Base-by-base conservation (phyloP, 768 basidiomycete species). In the Mycena albidolilacea region DNA sequence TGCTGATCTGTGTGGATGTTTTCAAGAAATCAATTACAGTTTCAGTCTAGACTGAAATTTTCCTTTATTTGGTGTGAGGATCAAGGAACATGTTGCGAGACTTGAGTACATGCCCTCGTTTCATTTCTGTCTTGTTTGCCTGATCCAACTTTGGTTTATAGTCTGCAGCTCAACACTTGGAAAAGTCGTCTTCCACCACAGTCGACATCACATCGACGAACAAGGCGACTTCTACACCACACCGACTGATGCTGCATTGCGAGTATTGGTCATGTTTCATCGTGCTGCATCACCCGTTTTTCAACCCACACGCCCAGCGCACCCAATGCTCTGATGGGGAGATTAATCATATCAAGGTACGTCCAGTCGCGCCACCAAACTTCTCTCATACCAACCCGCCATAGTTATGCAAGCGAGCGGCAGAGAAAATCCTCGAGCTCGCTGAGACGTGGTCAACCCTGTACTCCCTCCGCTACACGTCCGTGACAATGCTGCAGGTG, bases 221-320 rank as follows among this genome's bases (percentile, higher is more conserved):
- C 73, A 77, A 41, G 74, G 76, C 19, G 74, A 39, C 79, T 14
- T 74, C 76, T 7, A 75, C 82, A 76, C 23, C 83, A 80, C 72
- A 77, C 77, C n/a, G 68, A 50, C 76, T 85, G 37, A 81, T 81
- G 77, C 76, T 86, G 58, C 83, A 85, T 66, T 72, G 79, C 59
- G 70, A 77, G 43, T 84, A 82, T 67, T 81, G 82, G 78, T 85
- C 83, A 80, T 72, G 80, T 38, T 76, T 80, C 41, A 84, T 85
- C 37, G 77, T 85, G 12, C 81, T 86, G 0, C 83, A 85, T 63
- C 81, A 84, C 12, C 85, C 84, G 2, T 77, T 77, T 50, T 72
- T 77, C 66, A 67, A 48, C 60, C 73, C 69, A 5, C 64, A 66
- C 5, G 30, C 68, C 4, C 60, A 71, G 8, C 54, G 70, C 8